Conservation (phyloP, 495 filamentous ascomycete genomes). For the Aspergillus incahuasiensis region DNA sequence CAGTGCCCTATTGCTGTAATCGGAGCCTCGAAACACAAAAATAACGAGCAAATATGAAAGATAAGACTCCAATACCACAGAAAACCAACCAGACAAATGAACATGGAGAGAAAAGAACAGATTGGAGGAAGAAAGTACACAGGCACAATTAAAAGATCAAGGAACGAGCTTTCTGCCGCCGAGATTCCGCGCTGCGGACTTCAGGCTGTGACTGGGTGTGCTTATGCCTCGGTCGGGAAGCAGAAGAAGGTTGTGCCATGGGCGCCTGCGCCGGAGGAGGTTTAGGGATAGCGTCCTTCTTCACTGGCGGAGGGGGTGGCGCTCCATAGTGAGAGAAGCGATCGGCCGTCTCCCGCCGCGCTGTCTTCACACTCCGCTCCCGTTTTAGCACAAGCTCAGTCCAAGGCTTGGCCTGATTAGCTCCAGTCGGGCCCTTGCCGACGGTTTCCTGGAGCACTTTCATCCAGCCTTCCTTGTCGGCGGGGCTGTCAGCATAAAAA, state of each 20-base stretch:
- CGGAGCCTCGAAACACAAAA: slow-evolving; percentile 16
- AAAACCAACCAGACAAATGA: slow-evolving; percentile 3
- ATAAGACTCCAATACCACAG: slow-evolving; percentile 26
- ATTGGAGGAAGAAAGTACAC: not conserved
- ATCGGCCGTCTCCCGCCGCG: slow-evolving; percentile 29
- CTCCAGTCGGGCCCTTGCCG: slow-evolving; percentile 56
- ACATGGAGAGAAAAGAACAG: slow-evolving; percentile 1
- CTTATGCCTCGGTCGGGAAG: slow-evolving; percentile 33
- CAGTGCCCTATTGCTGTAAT: not conserved
- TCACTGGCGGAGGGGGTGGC: slow-evolving; percentile 21
- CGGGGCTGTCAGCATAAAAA: slow-evolving; percentile 88
- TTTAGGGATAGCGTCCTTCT: slow-evolving; percentile 21
- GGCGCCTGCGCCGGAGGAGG: slow-evolving; percentile 29
- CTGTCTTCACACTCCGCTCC: slow-evolving; percentile 32
- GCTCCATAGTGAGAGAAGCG: slow-evolving; percentile 19
- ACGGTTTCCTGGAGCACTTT: slow-evolving; percentile 80
- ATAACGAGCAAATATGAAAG: slow-evolving; percentile 13
- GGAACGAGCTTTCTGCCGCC: slow-evolving; percentile 43
- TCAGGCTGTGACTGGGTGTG: slow-evolving; percentile 45
- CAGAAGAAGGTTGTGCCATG: slow-evolving; percentile 24
- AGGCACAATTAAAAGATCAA: slow-evolving; percentile 33
- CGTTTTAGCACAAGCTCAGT: slow-evolving; percentile 73
- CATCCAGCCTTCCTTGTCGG: slow-evolving; percentile 92
- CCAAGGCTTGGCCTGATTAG: slow-evolving; percentile 57
- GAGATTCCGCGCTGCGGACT: slow-evolving; percentile 32